Conservation (phyloP, 352 stramenopile species). For the Pythium inflatum region DNA sequence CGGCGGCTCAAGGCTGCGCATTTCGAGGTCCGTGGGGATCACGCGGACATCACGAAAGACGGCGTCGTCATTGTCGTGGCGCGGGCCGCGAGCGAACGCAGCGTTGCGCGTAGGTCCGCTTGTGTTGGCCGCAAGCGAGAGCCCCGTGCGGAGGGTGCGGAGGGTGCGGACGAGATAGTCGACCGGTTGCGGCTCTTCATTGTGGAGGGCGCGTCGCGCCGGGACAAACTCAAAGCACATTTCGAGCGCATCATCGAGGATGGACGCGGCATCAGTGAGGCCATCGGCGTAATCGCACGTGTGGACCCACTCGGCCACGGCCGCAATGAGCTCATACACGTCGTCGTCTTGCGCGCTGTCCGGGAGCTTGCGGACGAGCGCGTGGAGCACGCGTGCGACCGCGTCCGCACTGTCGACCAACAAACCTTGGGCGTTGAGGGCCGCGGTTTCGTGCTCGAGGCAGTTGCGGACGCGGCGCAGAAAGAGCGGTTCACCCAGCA, state of each 20-base stretch:
- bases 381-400: slow-evolving; percentile 9
- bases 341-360: slow-evolving; percentile 24
- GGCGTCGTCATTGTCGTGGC: slow-evolving; percentile 36
- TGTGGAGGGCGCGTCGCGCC: neutral
- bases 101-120: neutral
- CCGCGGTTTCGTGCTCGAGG: neutral
- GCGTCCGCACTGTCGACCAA: neutral
- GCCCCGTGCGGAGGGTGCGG: neutral
- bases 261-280: neutral
- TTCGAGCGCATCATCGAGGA: slow-evolving; percentile 17
- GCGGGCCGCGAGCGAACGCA: slow-evolving; percentile 15
- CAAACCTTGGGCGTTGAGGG: neutral
- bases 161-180: slow-evolving; percentile 14
- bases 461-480: slow-evolving; percentile 18
- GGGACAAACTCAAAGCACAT: slow-evolving; percentile 34
- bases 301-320: slow-evolving; percentile 8
- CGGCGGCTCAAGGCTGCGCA: slow-evolving; percentile 29
- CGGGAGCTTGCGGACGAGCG: slow-evolving; percentile 20
- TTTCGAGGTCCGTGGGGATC: slow-evolving; percentile 36
- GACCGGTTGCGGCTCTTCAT: neutral
- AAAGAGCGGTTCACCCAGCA: slow-evolving; percentile 27
- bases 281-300: neutral
- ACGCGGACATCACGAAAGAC: slow-evolving; percentile 24
- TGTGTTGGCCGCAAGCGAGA: neutral
- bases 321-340: slow-evolving; percentile 12